Percentiles rank a stretch among this genome's conserved stretches.
These are phyloP conservation scores for Linnemannia elongata DNA, from an alignment of 192 early-diverging fungal genomes.

Conservation along the genomic window DNA sequence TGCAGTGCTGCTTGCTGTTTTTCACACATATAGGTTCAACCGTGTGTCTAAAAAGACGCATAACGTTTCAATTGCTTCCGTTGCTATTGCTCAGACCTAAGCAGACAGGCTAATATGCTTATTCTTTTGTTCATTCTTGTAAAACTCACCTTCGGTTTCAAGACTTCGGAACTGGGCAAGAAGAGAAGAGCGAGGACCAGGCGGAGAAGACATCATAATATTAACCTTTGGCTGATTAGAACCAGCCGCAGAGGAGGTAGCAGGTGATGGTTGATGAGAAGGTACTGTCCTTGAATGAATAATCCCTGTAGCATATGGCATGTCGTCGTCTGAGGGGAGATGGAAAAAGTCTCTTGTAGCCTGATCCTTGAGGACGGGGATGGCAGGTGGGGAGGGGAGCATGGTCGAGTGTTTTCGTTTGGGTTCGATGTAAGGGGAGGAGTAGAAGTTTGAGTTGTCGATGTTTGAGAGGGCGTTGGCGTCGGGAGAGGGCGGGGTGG, in stretches of 20 bases:
- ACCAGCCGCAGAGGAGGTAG: neutral
- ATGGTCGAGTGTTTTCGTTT: constrained; percentile 17
- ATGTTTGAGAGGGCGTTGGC: neutral
- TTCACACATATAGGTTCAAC: no score
- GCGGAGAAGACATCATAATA: constrained; percentile 9
- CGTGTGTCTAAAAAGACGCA: no score
- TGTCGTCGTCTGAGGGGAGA: neutral
- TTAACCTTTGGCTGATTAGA: constrained; percentile 11
- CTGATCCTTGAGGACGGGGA: constrained; percentile 5
- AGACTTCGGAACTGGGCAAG: neutral
- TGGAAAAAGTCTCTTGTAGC: neutral
- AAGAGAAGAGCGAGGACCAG: neutral
- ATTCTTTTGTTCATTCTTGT: neutral
- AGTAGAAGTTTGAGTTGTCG: constrained; percentile 36
- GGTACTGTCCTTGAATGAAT: neutral
- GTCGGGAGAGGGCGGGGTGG: constrained; percentile 25
- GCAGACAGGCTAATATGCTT: no score
- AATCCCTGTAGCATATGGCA: neutral
- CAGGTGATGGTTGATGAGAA: constrained; percentile 21
- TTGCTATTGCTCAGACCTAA: no score
- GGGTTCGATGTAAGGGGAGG: constrained; percentile 25
- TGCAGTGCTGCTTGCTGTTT: no score
- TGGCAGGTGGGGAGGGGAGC: constrained; percentile 26
- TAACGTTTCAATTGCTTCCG: no score
- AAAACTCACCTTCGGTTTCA: neutral